Percentiles rank a stretch among this genome's conserved stretches.
phyloP scores from a whole-genome alignment of 2,329 filamentous ascomycete genomes.

The Penicillium rolfsii region DNA sequence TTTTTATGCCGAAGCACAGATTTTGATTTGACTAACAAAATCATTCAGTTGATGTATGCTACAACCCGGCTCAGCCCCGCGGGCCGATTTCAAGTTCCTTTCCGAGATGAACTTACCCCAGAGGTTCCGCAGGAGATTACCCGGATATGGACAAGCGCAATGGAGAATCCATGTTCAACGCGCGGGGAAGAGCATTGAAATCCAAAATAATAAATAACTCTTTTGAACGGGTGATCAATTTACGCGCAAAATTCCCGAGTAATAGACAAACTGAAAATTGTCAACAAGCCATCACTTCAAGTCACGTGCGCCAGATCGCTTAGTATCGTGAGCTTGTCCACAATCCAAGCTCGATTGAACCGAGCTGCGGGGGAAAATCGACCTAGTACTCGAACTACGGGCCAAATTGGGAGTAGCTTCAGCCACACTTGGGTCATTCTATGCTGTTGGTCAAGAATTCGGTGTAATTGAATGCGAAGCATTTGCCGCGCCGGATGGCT shows the following conservation, averaged over 20 bases:
- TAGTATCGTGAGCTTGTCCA: neutral
- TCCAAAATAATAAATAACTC: neutral
- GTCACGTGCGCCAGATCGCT: neutral
- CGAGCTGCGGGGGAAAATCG: neutral
- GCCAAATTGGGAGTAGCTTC: neutral
- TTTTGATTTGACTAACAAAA: neutral
- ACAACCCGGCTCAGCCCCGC: neutral
- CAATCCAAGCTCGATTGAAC: neutral
- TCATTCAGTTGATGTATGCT: neutral
- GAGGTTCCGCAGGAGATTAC: conserved; percentile 2
- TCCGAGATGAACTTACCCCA: neutral
- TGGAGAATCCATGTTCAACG: neutral
- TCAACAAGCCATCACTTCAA: neutral
- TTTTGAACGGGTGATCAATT: neutral
- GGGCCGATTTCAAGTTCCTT: neutral
- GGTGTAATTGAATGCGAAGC: conserved; percentile 17
- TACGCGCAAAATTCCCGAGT: neutral
- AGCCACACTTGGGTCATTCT: no score
- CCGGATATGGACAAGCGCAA: neutral
- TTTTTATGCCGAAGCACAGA: neutral
- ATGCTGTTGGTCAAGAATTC: conserved; percentile 4
- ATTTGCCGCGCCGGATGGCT: conserved; percentile 10
- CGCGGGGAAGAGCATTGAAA: neutral
- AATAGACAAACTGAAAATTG: neutral
- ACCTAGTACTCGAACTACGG: neutral